phyloP scores from a whole-genome alignment of 2,329 filamentous ascomycete genomes.

The Diaporthe amygdali region DNA sequence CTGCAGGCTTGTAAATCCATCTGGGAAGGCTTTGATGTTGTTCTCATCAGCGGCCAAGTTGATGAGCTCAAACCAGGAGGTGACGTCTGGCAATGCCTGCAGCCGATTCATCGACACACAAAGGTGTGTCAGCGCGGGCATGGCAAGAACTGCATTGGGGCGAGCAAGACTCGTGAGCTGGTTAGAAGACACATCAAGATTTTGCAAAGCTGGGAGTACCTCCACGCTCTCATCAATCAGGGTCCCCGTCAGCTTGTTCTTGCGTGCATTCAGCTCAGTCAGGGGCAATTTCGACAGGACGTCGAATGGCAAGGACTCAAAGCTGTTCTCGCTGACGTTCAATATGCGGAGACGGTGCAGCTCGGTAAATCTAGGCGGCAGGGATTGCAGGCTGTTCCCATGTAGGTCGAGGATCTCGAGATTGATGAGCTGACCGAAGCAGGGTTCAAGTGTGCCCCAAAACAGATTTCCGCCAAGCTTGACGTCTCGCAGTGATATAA shows the following conservation, averaged over 20 bases:
- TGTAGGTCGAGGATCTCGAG: slow-evolving; percentile 85
- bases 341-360: slow-evolving; percentile 75
- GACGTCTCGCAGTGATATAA: slow-evolving; percentile 76
- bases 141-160: slow-evolving; percentile 48
- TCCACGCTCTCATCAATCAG: slow-evolving; percentile 70
- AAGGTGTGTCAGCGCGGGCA: slow-evolving; percentile 77
- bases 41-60: slow-evolving; percentile 85
- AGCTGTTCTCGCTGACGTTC: slow-evolving; percentile 80
- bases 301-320: slow-evolving; percentile 74
- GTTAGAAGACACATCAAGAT: slow-evolving; percentile 80
- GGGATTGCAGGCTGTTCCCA: slow-evolving; percentile 74
- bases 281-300: slow-evolving; percentile 71
- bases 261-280: slow-evolving; percentile 74
- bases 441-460: slow-evolving; percentile 68
- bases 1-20: slow-evolving; percentile 71
- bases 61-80: slow-evolving; percentile 74
- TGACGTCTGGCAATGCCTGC: slow-evolving; percentile 72
- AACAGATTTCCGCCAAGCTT: slow-evolving; percentile 81
- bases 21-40: slow-evolving; percentile 74
- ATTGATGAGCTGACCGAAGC: slow-evolving; percentile 67
- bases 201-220: slow-evolving; percentile 69
- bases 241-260: slow-evolving; percentile 77
- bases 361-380: slow-evolving; percentile 72
- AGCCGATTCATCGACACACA: slow-evolving; percentile 84
- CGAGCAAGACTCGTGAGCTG: slow-evolving; percentile 63